Conservation (phyloP, 495 filamentous ascomycete genomes). For the Copromyces sp. region DNA sequence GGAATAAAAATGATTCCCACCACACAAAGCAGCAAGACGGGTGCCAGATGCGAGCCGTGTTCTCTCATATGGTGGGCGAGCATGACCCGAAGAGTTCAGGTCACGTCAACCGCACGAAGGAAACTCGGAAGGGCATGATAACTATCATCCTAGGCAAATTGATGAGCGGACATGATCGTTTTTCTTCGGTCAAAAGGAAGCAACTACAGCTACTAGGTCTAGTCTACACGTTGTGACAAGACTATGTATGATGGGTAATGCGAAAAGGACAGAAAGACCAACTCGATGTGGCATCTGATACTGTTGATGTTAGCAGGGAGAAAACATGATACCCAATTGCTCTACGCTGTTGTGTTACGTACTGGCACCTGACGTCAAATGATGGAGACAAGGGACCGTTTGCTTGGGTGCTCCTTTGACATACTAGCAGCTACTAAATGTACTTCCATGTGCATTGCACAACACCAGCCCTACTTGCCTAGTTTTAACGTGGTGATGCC, state of each 20-base stretch:
- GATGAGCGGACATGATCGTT: not conserved
- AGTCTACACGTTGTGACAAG: not conserved
- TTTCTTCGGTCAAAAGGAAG: not conserved
- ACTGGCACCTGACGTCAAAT: not conserved
- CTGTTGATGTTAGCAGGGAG: not conserved
- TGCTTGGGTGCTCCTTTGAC: not conserved
- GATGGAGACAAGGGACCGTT: not conserved
- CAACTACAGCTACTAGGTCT: not conserved
- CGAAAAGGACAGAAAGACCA: not conserved
- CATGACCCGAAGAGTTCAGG: not conserved
- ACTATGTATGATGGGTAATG: not conserved
- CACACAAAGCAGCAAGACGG: conserved; percentile 15
- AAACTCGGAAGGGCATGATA: not conserved
- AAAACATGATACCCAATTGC: not conserved
- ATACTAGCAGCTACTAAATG: not conserved
- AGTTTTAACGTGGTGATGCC: not conserved
- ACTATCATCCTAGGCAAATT: conserved; percentile 1
- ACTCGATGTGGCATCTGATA: not conserved
- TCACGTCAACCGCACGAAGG: not conserved
- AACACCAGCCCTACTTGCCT: not conserved
- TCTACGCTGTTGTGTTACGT: not conserved
- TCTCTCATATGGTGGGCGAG: not conserved
- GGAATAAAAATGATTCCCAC: conserved; percentile 30
- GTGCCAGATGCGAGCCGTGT: not conserved
- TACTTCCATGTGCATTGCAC: not conserved